Evolutionary conservation across 257 asterid genomes (phyloP).

Genomic region (Lycium ferocissimum): DNA sequence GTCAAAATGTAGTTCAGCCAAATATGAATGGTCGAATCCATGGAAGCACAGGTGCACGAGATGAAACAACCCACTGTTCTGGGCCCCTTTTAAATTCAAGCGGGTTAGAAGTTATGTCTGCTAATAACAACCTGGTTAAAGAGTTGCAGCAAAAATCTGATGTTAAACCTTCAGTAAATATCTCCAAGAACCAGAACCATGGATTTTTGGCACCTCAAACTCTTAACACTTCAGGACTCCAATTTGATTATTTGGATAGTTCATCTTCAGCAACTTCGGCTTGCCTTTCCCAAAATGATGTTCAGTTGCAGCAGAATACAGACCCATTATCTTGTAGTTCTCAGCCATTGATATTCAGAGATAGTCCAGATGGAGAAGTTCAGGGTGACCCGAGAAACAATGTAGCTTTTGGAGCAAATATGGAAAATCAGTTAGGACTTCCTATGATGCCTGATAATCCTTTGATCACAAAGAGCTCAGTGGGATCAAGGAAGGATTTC

Average conservation of each 20-base stretch:
- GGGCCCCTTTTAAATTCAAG: constrained; percentile 50
- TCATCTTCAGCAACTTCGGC: constrained; percentile 92
- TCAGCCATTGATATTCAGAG: constrained; percentile 72
- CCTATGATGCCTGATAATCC: constrained; percentile 65
- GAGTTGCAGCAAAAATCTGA: constrained; percentile 64
- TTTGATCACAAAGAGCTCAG: constrained; percentile 57
- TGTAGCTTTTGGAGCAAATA: constrained; percentile 57
- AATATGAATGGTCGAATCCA: constrained; percentile 56
- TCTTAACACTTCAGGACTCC: constrained; percentile 58
- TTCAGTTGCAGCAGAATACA: constrained; percentile 59
- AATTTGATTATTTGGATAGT: constrained; percentile 80
- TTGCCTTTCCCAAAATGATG: constrained; percentile 78
- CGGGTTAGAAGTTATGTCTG: constrained; percentile 58
- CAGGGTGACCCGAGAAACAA: constrained; percentile 68
- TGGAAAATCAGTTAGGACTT: constrained; percentile 68
- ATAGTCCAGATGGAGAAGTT: constrained; percentile 68
- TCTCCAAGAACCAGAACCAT: constrained; percentile 66
- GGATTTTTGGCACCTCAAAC: constrained; percentile 55
- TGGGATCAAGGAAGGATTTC: constrained; percentile 69
- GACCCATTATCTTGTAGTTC: constrained; percentile 77
- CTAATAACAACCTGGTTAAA: constrained; percentile 48
- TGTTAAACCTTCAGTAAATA: constrained; percentile 55
- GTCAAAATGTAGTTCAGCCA: constrained; percentile 59
- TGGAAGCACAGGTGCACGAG: constrained; percentile 39
- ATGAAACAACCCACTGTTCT: constrained; percentile 65